These are phyloP conservation scores for Panus rudis DNA, from an alignment of 768 basidiomycete genomes.

Conservation along the genomic window DNA sequence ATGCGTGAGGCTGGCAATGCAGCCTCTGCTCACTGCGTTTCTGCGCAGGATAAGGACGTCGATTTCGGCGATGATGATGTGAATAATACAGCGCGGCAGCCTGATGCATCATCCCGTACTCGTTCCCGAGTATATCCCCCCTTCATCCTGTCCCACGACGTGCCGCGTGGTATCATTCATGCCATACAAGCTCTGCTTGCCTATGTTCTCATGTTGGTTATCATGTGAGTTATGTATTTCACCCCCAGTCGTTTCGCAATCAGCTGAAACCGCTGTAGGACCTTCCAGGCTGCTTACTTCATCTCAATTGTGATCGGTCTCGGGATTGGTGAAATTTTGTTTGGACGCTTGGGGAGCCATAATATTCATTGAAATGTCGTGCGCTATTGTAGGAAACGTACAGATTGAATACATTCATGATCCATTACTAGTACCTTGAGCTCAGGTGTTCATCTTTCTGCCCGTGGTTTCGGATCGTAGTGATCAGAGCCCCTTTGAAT, in stretches of 20 bases:
- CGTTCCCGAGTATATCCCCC: constrained; percentile 35
- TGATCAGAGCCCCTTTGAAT: too few relatives aligned
- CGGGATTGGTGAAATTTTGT: constrained; percentile 67
- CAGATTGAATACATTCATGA: too few relatives aligned
- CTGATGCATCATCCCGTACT: not conserved
- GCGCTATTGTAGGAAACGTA: not conserved
- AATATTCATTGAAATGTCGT: not conserved
- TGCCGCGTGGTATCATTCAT: constrained; percentile 62
- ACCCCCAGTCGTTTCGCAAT: not conserved
- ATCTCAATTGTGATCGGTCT: constrained; percentile 66
- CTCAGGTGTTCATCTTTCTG: too few relatives aligned
- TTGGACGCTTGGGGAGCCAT: constrained; percentile 44
- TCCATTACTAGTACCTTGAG: too few relatives aligned
- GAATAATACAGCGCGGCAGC: constrained; percentile 1
- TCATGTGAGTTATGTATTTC: constrained; percentile 50
- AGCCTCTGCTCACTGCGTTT: too few relatives aligned
- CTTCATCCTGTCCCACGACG: constrained; percentile 61
- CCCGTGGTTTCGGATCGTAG: too few relatives aligned
- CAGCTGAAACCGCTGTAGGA: constrained; percentile 41
- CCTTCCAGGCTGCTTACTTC: constrained; percentile 74
- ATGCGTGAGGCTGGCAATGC: too few relatives aligned
- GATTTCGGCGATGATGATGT: constrained; percentile 3
- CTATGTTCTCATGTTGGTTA: constrained; percentile 73
- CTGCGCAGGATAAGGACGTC: constrained; percentile 13
- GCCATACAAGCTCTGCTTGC: constrained; percentile 53